Conservation (phyloP, 2,329 filamentous ascomycete species). For the Cercospora nicotianae region DNA sequence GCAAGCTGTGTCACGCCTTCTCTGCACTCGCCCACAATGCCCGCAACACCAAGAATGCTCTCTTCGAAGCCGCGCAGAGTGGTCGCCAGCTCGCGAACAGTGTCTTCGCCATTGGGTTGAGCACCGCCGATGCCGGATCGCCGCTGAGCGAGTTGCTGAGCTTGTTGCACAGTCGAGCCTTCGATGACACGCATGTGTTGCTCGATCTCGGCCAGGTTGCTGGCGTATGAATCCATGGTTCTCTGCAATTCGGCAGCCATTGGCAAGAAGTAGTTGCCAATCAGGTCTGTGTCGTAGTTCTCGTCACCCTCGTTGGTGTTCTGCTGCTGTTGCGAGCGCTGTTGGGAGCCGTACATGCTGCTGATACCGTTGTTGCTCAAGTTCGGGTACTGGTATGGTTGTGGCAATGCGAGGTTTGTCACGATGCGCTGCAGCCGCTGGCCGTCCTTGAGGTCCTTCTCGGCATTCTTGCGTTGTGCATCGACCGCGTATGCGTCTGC, state of each 20-base stretch:
- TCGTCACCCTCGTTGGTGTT: slow-evolving; percentile 20
- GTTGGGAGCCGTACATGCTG: slow-evolving; percentile 24
- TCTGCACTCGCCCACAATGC: slow-evolving; percentile 49
- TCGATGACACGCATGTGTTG: slow-evolving; percentile 52
- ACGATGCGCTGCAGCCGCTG: slow-evolving; percentile 71
- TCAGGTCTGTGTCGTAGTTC: slow-evolving; percentile 47
- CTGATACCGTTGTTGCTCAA: slow-evolving; percentile 28
- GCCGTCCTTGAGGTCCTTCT: slow-evolving; percentile 68
- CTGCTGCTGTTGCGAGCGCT: slow-evolving; percentile 23
- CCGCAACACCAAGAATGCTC: slow-evolving; percentile 51
- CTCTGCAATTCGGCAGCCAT: slow-evolving; percentile 43
- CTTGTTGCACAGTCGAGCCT: slow-evolving; percentile 45
- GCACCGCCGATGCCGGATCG: slow-evolving; percentile 27
- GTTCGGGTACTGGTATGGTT: slow-evolving; percentile 57
- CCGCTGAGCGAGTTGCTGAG: slow-evolving; percentile 42
- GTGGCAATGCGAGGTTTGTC: slow-evolving; percentile 71
- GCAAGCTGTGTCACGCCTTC: slow-evolving; percentile 50
- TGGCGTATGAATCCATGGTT: slow-evolving; percentile 44
- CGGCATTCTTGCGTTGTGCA: slow-evolving; percentile 56
- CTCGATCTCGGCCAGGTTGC: slow-evolving; percentile 51
- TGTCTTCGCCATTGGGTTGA: slow-evolving; percentile 33
- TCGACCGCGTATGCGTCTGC: slow-evolving; percentile 63
- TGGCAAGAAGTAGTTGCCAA: slow-evolving; percentile 48
- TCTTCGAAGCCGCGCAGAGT: slow-evolving; percentile 51
- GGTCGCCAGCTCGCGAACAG: slow-evolving; percentile 47